A percentile compares a stretch with the other conserved stretches of the same genome.
These are phyloP conservation scores for Nidula niveotomentosa DNA, from an alignment of 1,284 basidiomycete genomes.

Conservation along the genomic window DNA sequence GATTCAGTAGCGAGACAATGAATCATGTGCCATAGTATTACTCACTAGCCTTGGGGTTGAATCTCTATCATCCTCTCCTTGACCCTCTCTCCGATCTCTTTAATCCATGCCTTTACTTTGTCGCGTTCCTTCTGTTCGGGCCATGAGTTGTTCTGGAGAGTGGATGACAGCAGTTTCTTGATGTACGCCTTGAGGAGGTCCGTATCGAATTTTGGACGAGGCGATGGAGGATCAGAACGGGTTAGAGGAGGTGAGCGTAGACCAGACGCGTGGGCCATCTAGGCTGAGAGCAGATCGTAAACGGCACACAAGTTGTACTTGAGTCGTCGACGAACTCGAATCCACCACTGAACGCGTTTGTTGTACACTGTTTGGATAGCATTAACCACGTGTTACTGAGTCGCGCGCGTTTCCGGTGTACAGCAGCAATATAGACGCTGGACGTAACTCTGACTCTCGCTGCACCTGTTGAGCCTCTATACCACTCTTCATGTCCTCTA, in stretches of 20 bases:
- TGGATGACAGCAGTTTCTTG: conserved; percentile 72
- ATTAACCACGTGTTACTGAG: conserved; percentile 5
- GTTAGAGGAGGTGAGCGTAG: conserved; percentile 48
- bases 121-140: conserved; percentile 67
- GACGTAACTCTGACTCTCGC: background rate
- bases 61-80: conserved; percentile 84
- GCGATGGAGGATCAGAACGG: conserved; percentile 55
- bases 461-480: background rate
- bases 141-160: conserved; percentile 65
- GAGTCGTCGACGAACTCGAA: background rate
- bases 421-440: background rate
- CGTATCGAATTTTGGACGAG: conserved; percentile 66
- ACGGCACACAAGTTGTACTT: background rate
- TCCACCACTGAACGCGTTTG: conserved; percentile 5
- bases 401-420: background rate
- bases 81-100: conserved; percentile 77
- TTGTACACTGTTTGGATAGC: conserved; percentile 12
- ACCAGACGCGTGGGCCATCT: conserved; percentile 40
- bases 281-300: background rate
- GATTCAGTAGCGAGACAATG: too few species aligned
- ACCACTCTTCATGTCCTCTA: conserved; percentile 39
- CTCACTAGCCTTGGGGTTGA: conserved; percentile 77
- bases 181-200: conserved; percentile 74
- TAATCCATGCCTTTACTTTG: conserved; percentile 71
- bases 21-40: conserved; percentile 8